Evolutionary conservation across 176 grass and related monocot genomes (phyloP), one percentile per base, ranked within the genome.

Genomic region (Pontederia paniculata): DNA sequence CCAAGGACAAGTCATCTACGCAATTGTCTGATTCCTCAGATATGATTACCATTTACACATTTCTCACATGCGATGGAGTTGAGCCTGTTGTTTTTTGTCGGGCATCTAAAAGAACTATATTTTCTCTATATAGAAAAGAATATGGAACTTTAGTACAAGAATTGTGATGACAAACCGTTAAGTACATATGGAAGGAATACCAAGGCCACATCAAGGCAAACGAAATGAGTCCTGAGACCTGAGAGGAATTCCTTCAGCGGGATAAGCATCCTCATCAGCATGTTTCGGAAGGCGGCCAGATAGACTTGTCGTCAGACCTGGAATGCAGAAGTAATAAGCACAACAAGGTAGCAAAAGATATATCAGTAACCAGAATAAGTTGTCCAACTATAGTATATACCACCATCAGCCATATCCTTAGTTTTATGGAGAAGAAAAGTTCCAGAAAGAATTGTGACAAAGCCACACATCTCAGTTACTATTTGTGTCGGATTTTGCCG

Each of bases 401-500:
- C 73, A 96, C 91, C 91, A 79, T 96, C 86, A 60, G 63, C 71
- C 82, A 96, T 89, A 68, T 96, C 91, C 82, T 96, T 96, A 11
- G 91, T 96, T 67, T 84, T 96, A 57, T 96, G 91, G 75, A 96
- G 91, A 86, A 96, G 82, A 81, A 96, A 89, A 10, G 91, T 96
- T 45, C 91, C 91, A 42, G 91, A 81, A 65, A 96, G 82, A 68
- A 96, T 96, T 21, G 86, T 90, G 67, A 89, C 77, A 42, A 96
- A 96, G 63, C 86, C 91, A 66, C 86, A 89, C 77, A 96, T 81
- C 74, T 96, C 86, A 11, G 91, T 96, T 41, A 89, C 86, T 61
- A 96, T 96, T 70, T 96, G 91, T 71, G 91, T 96, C 56, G 86
- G 82, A 80, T 81, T 89, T 84, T 96, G 91, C 28, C 82, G 74